Conservation (phyloP, 768 basidiomycete species). For the Tylopilus sp. region DNA sequence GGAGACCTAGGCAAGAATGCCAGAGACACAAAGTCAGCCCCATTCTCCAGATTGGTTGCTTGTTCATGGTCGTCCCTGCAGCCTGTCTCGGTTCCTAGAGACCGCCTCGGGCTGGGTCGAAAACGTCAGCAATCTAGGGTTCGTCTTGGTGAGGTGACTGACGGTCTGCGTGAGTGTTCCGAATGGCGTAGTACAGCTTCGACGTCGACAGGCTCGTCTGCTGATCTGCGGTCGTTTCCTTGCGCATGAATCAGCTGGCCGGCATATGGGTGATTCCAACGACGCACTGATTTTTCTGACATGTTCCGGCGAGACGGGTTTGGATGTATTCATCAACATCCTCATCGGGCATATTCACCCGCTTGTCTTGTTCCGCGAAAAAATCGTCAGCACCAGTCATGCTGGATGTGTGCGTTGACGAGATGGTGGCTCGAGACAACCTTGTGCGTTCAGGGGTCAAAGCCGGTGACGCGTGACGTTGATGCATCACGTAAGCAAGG, state of each 20-base stretch:
- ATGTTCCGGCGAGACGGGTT: slow-evolving; percentile 22
- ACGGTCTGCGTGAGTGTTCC: slow-evolving; percentile 5
- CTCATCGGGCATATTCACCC: slow-evolving; percentile 53
- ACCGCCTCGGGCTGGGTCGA: too few species aligned
- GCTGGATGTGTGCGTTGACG: background rate
- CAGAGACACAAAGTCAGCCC: background rate
- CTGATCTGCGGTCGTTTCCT: slow-evolving; percentile 2
- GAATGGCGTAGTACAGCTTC: background rate
- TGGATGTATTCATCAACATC: slow-evolving; percentile 46
- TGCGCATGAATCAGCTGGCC: slow-evolving; percentile 5
- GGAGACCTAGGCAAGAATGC: background rate
- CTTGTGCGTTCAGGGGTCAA: too few species aligned
- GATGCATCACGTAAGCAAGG: too few species aligned
- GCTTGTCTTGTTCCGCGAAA: slow-evolving; percentile 52
- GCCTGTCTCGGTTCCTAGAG: too few species aligned
- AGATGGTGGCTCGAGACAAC: background rate
- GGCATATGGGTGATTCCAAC: background rate
- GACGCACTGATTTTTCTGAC: slow-evolving; percentile 18
- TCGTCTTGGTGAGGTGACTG: background rate
- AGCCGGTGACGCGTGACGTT: too few species aligned
- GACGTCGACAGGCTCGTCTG: background rate
- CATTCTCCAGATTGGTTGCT: background rate
- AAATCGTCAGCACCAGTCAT: slow-evolving; percentile 43
- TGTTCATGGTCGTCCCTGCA: background rate
- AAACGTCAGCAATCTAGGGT: background rate